Evolutionary conservation across 495 filamentous ascomycete genomes (phyloP).

Genomic region (Talaromyces adpressus): DNA sequence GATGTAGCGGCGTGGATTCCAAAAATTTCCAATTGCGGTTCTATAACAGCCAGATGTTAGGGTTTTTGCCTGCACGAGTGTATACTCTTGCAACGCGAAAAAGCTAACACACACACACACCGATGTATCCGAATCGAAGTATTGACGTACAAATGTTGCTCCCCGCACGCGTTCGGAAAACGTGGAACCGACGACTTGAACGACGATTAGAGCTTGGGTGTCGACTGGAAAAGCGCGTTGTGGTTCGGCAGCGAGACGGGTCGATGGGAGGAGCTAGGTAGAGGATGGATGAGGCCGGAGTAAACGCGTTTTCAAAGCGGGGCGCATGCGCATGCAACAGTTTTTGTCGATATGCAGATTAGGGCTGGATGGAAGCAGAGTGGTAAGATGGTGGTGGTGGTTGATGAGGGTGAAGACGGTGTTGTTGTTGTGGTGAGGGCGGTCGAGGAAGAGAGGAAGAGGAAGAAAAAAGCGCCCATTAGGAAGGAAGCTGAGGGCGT

Average conservation of each 20-base stretch:
- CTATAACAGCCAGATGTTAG: not conserved
- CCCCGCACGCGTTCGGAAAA: not conserved
- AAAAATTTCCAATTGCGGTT: not conserved
- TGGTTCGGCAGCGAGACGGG: not conserved
- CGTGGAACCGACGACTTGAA: not conserved
- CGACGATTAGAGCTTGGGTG: not conserved
- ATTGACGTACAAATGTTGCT: not conserved
- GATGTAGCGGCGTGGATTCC: not conserved
- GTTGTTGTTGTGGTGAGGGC: not conserved
- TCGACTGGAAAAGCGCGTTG: not conserved
- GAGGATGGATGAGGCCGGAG: not conserved
- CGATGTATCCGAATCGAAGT: not conserved
- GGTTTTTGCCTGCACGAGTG: not conserved
- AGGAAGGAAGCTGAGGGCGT: slow-evolving; percentile 9
- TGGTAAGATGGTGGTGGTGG: not conserved
- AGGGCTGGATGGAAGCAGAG: not conserved
- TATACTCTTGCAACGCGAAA: not conserved
- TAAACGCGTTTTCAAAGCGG: slow-evolving; percentile 1
- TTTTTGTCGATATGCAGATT: not conserved
- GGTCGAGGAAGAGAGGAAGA: slow-evolving; percentile 12
- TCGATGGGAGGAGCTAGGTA: not conserved
- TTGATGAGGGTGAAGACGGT: not conserved
- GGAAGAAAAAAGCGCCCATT: slow-evolving; percentile 14
- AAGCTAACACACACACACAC: not conserved
- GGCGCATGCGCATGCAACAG: not conserved